Evolutionary conservation across 371 early-diverging fungal genomes (phyloP).

Genomic region (Mortierella sp.): DNA sequence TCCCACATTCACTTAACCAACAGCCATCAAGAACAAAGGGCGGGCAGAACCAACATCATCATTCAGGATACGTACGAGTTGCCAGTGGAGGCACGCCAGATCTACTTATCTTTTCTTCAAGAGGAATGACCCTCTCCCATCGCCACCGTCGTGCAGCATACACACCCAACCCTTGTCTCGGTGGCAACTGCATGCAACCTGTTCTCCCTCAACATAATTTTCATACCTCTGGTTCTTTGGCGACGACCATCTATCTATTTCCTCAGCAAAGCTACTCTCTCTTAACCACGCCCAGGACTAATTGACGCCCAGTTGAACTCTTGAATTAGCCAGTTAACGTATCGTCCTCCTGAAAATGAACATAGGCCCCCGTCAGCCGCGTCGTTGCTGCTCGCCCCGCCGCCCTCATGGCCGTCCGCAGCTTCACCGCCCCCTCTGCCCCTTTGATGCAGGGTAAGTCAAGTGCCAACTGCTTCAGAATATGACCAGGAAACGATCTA

Average conservation of each 20-base stretch:
- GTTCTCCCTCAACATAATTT: background rate
- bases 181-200: background rate
- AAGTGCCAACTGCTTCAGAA: background rate
- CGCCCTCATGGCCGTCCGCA: slow-evolving; percentile 57
- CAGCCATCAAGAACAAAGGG: background rate
- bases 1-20: background rate
- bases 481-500: background rate
- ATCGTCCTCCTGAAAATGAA: background rate
- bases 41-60: too few species aligned
- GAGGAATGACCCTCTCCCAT: background rate
- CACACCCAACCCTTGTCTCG: background rate
- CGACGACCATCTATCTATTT: background rate
- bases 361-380: slow-evolving; percentile 29
- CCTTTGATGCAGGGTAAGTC: slow-evolving; percentile 55
- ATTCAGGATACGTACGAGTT: background rate
- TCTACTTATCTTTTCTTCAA: background rate
- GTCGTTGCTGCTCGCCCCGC: slow-evolving; percentile 48
- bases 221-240: background rate
- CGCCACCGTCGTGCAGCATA: background rate
- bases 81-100: background rate
- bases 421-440: slow-evolving; percentile 56
- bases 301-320: background rate
- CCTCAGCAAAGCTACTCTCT: background rate
- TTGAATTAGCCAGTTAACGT: background rate
- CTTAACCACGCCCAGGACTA: background rate